Percentiles rank a stretch among this genome's conserved stretches.
Conservation (phyloP, 2,329 filamentous ascomycete species). For the Colletotrichum noveboracense region DNA sequence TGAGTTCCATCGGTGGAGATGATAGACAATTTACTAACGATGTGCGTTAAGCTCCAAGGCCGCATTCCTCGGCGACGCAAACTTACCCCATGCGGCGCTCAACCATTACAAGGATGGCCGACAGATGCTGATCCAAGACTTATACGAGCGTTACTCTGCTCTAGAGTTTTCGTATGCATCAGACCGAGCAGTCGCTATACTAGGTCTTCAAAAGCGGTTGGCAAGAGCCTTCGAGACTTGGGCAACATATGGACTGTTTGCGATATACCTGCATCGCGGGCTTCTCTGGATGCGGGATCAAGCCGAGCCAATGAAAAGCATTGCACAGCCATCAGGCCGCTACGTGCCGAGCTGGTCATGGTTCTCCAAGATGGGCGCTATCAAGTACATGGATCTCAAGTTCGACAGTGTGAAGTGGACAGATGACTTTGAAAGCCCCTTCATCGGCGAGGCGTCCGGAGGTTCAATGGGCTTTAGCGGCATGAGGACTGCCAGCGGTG, state of each 20-base stretch:
- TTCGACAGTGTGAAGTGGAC: neutral
- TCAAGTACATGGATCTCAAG: neutral
- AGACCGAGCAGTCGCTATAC: constrained; percentile 5
- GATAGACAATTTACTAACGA: neutral
- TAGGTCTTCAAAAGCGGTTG: neutral
- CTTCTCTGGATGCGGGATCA: constrained; percentile 3
- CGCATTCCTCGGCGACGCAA: constrained; percentile 9
- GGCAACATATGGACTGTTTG: neutral
- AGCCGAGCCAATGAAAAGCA: neutral
- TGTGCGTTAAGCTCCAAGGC: neutral
- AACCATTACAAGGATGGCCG: neutral
- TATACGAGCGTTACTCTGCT: constrained; percentile 2
- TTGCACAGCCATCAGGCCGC: neutral
- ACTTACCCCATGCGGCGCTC: neutral
- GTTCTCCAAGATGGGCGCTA: constrained; percentile 2
- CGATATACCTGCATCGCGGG: neutral
- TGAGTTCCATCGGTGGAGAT: constrained; percentile 24
- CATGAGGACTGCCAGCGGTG: neutral
- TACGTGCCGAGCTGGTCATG: constrained; percentile 6
- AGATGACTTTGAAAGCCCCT: neutral
- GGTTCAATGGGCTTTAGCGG: neutral
- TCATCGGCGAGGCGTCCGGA: neutral
- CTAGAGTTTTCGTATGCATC: constrained; percentile 2
- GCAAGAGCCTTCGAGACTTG: neutral
- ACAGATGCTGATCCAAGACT: neutral